Conservation (phyloP, 2,329 filamentous ascomycete species). For the Grosmannia serpens region DNA sequence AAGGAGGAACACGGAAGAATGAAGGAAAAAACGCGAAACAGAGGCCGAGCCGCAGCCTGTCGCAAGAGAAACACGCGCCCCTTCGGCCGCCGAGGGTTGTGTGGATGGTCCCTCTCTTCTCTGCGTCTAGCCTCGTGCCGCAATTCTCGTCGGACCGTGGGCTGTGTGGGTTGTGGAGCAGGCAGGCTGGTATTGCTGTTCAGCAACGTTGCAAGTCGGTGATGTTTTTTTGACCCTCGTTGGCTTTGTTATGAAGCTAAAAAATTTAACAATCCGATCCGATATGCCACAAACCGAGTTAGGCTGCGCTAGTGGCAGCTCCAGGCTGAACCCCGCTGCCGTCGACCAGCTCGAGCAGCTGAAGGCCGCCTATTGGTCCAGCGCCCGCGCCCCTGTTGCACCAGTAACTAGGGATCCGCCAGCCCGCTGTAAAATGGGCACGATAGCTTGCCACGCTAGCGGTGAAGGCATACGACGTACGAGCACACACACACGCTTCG, state of each 20-base stretch:
- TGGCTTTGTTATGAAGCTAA: not conserved
- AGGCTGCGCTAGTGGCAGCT: constrained; percentile 6
- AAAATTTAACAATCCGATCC: constrained; percentile 2
- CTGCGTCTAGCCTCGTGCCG: not conserved
- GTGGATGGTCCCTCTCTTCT: not conserved
- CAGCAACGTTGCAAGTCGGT: not conserved
- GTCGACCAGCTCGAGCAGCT: not conserved
- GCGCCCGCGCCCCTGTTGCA: constrained; percentile 1
- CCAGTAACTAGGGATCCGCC: not conserved
- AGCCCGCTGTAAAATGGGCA: not conserved
- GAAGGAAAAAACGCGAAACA: not conserved
- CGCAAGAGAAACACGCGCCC: not conserved
- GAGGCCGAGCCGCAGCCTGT: not conserved
- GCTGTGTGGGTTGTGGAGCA: not conserved
- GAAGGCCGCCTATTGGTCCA: constrained; percentile 3
- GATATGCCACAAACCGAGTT: not conserved
- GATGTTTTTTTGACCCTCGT: not conserved
- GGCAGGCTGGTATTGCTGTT: not conserved
- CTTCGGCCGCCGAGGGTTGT: not conserved
- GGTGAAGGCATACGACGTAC: no score
- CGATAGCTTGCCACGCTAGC: no score
- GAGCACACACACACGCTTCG: not conserved
- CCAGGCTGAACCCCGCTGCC: constrained; percentile 4
- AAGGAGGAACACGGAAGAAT: not conserved
- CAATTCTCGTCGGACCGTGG: not conserved